A percentile compares a stretch with the other conserved stretches of the same genome.
Conservation (phyloP, 306 rosid genomes). For the Aeschynomene evenia region DNA sequence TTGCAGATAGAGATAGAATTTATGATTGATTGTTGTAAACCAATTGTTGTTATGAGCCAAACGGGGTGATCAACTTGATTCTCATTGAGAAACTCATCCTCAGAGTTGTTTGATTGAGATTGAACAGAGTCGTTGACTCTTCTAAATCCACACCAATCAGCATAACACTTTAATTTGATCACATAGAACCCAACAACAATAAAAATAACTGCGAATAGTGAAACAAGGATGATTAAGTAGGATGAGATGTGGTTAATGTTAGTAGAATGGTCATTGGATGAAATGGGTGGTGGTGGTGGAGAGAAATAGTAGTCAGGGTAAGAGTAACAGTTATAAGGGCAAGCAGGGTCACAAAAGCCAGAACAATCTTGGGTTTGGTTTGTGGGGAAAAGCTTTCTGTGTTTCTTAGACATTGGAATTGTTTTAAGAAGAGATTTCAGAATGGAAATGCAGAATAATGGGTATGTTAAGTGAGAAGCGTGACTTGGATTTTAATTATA, state of each 20-base stretch:
- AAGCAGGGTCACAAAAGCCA: slow-evolving; percentile 51
- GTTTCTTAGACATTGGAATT: slow-evolving; percentile 46
- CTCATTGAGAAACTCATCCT: slow-evolving; percentile 44
- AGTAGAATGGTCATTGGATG: slow-evolving; percentile 7
- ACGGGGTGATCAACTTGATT: slow-evolving; percentile 64
- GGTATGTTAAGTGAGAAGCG: slow-evolving; percentile 19
- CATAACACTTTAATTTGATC: slow-evolving; percentile 49
- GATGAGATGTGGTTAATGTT: slow-evolving; percentile 41
- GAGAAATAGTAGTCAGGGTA: slow-evolving; percentile 41
- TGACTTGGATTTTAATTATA: slow-evolving; percentile 41
- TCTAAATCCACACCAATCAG: slow-evolving; percentile 37
- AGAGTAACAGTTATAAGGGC: slow-evolving; percentile 50
- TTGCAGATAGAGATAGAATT: slow-evolving; percentile 56
- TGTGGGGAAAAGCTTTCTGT: slow-evolving; percentile 66
- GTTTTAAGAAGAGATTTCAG: slow-evolving; percentile 12
- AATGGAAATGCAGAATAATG: slow-evolving; percentile 26
- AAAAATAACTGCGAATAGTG: slow-evolving; percentile 41
- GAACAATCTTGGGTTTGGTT: slow-evolving; percentile 53
- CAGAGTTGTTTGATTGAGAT: slow-evolving; percentile 30
- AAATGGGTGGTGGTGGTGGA: slow-evolving; percentile 40
- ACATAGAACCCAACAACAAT: slow-evolving; percentile 49
- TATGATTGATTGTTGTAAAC: slow-evolving; percentile 65
- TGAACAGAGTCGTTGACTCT: slow-evolving; percentile 16
- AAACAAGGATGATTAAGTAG: slow-evolving; percentile 42
- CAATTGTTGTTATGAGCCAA: slow-evolving; percentile 63